Conservation (phyloP, 2,329 filamentous ascomycete species). For the Penicillium sp. region DNA sequence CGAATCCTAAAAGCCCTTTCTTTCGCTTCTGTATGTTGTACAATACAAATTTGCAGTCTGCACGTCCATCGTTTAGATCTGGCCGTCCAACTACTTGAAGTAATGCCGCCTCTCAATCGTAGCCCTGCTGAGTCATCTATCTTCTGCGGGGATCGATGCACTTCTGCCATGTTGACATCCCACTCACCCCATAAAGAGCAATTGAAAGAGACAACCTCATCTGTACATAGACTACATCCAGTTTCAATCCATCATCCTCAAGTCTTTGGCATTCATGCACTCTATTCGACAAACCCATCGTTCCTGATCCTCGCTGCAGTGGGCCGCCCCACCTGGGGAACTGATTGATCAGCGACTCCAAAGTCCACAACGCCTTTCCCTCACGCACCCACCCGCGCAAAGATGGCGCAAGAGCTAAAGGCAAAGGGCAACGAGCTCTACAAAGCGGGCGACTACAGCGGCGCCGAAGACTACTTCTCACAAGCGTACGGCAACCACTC, state of each 20-base stretch:
- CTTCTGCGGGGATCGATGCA: constrained; percentile 37
- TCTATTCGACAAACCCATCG: background rate
- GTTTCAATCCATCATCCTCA: background rate
- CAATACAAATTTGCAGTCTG: constrained; percentile 9
- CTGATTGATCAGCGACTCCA: constrained; percentile 19
- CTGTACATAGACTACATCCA: background rate
- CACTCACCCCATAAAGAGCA: background rate
- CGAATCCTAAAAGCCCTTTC: constrained; percentile 17
- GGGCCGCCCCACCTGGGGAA: constrained; percentile 22
- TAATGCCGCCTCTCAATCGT: background rate
- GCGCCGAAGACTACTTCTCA: constrained; percentile 48
- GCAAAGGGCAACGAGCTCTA: constrained; percentile 47
- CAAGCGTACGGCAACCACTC: constrained; percentile 39
- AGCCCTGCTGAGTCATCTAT: constrained; percentile 24
- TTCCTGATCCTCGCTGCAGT: constrained; percentile 9
- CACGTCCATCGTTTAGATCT: background rate
- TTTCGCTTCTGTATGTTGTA: constrained; percentile 14
- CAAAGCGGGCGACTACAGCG: constrained; percentile 45
- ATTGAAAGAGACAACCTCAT: background rate
- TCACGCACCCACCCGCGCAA: background rate
- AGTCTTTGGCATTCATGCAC: constrained; percentile 2
- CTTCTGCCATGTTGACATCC: constrained; percentile 27
- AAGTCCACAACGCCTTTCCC: background rate
- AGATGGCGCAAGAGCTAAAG: constrained; percentile 42
- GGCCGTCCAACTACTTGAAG: background rate